Base-by-base conservation (phyloP, 2,329 filamentous ascomycete species). In the Plenodomus tracheiphilus region DNA sequence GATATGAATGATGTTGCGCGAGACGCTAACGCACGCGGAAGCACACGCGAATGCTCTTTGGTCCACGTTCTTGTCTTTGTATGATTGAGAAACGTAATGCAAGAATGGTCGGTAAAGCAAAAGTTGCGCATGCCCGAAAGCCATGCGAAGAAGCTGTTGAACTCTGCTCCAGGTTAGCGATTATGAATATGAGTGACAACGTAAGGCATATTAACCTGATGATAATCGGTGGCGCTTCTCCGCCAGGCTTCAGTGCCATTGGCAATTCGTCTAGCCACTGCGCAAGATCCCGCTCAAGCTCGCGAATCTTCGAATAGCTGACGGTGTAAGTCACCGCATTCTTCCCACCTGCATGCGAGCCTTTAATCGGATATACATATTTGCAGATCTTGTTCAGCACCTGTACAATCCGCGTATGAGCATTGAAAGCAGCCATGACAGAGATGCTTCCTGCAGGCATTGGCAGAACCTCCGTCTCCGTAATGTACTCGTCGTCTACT, bases 61-160 rank as follows among this genome's bases (percentile, higher is more conserved):
- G 60, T 92, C 88, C n/a, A 89, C 77, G 15, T 47, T 74, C 39
- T 76, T 77, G 7, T 75, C 75, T 47, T 72, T 71, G 55, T 74
- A 74, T 17, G 74, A 68, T 37, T 85, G 84, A 7, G 89, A 91
- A 15, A 91, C 85, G 59, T 93, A 94, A 67, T 94, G 90, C 11
- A 94, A 75, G 68, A 94, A 94, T 0, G 90, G 90, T 16, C 90
- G 80, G 64, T 94, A 94, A 2, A 94, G 75, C 64, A 94, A 85
- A 69, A 94, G 85, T 65, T 93, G 89, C 4, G 91, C 87, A 63
- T 93, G 88, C 2, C 87, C 88, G 66, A 89, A 93, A n/a, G 86
- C 83, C 71, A 94, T 86, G 30, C 89, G 81, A 17, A 94, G 77
- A 19, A 92, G 77, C 54, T 91, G 89, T 51, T 90, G 88, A n/a